Evolutionary conservation across 2,329 filamentous ascomycete species (phyloP), one percentile per base, ranked within the genome.

Genomic region (Verticillium zaregamsianum): DNA sequence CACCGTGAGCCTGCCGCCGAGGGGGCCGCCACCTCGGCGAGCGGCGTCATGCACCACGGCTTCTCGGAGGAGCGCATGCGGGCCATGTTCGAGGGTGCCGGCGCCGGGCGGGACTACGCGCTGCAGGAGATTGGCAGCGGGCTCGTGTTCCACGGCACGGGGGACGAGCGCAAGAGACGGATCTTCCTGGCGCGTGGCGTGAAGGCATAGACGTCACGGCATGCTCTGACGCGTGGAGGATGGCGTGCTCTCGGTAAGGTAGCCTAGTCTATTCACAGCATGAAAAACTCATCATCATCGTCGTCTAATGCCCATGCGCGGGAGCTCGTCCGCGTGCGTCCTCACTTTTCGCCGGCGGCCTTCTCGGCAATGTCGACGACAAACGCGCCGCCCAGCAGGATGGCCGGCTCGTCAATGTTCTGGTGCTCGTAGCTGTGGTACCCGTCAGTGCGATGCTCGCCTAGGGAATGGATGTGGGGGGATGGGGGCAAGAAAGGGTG

Each of bases 381-480:
- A 70, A 93, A 92, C 0, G 87, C 86, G 63, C 91, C 88, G 14
- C 91, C 91, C 1, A 95, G 81, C 35, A 94, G 77, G 59, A 96
- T 89, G 0, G 91, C 92, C 2, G 91, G 92, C 74, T 95, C 91
- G 2, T 92, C 77, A 60, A 95, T 84, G 66, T 75, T 91, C 68
- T 90, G 82, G 74, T 95, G 91, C 68, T 95, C 91, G 72, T 95
- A 96, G 74, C 90, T 90, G 57, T 45, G n/a, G n/a, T 1, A 20
- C 17, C 12, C 40, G 28, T 28, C 17, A 45, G 56, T 25, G 14
- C 32, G 5, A 35, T 35, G 9, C 15, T 5, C 28, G 1, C 28
- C 28, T 28, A 6, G 28, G 5, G 28, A 6, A 6, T 28, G 28
- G 5, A 5, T 1, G 28, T 4, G 25, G 25, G 25, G 25, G n/a